Evolutionary conservation across 805 yeast species (phyloP).

Genomic region (Candida railenensis): DNA sequence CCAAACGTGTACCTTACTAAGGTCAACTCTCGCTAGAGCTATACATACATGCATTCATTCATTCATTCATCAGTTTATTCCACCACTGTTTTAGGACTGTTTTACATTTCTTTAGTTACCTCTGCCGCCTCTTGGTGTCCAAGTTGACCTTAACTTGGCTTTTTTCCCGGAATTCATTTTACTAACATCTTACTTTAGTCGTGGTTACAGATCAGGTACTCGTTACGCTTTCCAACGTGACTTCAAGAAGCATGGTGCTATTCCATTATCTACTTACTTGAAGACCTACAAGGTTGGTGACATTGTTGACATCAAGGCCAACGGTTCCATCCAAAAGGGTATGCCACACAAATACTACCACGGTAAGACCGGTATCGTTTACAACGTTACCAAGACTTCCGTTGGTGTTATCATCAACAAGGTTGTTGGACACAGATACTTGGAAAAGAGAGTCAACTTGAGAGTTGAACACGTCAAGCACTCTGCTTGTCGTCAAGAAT

Average conservation of each 20-base stretch:
- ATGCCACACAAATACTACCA: constrained; percentile 99
- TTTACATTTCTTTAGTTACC: too few relatives aligned
- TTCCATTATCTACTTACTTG: constrained; percentile 94
- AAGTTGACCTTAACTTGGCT: too few relatives aligned
- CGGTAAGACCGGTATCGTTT: constrained; percentile 99
- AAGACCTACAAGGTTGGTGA: constrained; percentile 98
- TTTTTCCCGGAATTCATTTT: too few relatives aligned
- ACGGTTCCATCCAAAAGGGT: constrained; percentile 99
- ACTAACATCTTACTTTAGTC: constrained; percentile 41
- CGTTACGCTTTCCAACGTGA: constrained; percentile 99
- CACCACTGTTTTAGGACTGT: too few relatives aligned
- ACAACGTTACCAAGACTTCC: constrained; percentile 97
- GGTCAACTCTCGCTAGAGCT: too few relatives aligned
- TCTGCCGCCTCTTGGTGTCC: too few relatives aligned
- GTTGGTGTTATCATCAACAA: constrained; percentile 98
- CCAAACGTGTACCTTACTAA: too few relatives aligned
- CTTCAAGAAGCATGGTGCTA: constrained; percentile 95
- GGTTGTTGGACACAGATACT: constrained; percentile 98
- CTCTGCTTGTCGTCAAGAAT: constrained; percentile 99
- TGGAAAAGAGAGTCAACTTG: constrained; percentile 97
- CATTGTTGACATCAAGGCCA: constrained; percentile 98
- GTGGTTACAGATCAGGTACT: constrained; percentile 99
- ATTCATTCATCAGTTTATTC: too few relatives aligned
- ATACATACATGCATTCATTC: too few relatives aligned
- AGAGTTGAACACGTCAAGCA: constrained; percentile 99